Base-by-base conservation (phyloP, 257 asterid genomes). In the Rhazya stricta region DNA sequence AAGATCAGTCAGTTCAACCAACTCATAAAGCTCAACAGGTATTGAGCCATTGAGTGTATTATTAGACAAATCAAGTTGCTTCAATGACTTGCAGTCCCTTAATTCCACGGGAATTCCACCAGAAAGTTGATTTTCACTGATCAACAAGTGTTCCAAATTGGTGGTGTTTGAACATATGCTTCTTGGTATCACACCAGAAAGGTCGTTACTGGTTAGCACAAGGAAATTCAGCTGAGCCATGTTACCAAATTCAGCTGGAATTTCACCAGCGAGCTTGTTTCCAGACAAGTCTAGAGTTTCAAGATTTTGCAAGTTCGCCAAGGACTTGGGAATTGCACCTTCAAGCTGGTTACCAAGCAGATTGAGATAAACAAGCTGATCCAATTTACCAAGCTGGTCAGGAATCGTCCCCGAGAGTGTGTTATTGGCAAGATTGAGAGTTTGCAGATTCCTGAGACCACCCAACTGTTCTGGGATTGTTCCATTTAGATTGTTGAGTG, bases 1-100 rank as follows among this genome's bases (percentile, higher is more conserved):
- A 75, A 94, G 85, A 83, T 90, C 94, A 18, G 97, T 91, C 62
- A 91, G 77, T 39, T 72, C 87, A 46, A 67, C 54, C 89, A 90
- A 65, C 81, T 84, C 87, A 46, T 85, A 91, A n/a, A 94, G 72
- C 89, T 89, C 96, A 1, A n/a, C 0, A 0, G 98, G 98, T 23
- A 94, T 86, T 51, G 70, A 34, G 5, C 98, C 97, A 36, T 65
- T 67, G 61, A 94, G 91, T 9, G 94, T 89, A 36, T 91, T 94
- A 16, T 90, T 94, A 10, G 97, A 91, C 91, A 94, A 80, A 80
- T 94, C 98, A 5, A 94, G 96, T 80, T 79, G 92, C 84, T 79
- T 73, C 1, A 94, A 81, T 37, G 91, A 81, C 46, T 36, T 51
- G 83, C 98, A 94, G 27, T 83, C 84, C 18, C 67, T 76, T 50